Percentiles rank a stretch among this genome's conserved stretches.
Conservation (phyloP, 257 asterid genomes). For the Scutellaria baicalensis region DNA sequence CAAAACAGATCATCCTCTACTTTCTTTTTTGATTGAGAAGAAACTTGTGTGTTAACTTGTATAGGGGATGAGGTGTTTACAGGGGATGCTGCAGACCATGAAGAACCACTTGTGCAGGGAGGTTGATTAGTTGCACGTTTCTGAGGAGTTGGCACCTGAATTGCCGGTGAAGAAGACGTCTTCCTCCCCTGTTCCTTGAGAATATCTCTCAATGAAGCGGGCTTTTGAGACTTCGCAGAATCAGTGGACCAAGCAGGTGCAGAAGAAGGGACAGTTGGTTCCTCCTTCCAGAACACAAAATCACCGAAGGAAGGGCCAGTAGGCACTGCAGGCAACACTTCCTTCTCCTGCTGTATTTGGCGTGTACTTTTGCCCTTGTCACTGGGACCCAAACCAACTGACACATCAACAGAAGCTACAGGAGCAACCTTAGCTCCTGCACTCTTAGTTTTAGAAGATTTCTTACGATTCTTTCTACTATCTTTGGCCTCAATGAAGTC, state of each 20-base stretch:
- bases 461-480: constrained; percentile 83
- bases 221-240: constrained; percentile 54
- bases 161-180: constrained; percentile 29
- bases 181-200: constrained; percentile 77
- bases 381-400: constrained; percentile 50
- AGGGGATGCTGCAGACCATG: constrained; percentile 68
- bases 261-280: constrained; percentile 46
- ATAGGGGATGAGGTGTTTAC: constrained; percentile 61
- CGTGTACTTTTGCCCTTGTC: constrained; percentile 58
- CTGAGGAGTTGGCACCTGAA: constrained; percentile 52
- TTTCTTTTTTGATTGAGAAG: constrained; percentile 41
- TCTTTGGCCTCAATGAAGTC: constrained; percentile 92
- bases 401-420: constrained; percentile 32
- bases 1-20: constrained; percentile 93
- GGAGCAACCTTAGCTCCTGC: constrained; percentile 52
- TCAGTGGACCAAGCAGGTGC: constrained; percentile 91
- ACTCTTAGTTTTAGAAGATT: constrained; percentile 72
- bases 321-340: constrained; percentile 60
- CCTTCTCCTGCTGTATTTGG: constrained; percentile 65
- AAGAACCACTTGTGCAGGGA: constrained; percentile 49
- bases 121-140: constrained; percentile 54
- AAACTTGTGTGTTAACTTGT: constrained; percentile 38
- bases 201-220: constrained; percentile 86
- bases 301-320: constrained; percentile 95
- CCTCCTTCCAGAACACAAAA: constrained; percentile 89